phyloP scores from a whole-genome alignment of 192 early-diverging fungal genomes.

The Coemansia sp. region DNA sequence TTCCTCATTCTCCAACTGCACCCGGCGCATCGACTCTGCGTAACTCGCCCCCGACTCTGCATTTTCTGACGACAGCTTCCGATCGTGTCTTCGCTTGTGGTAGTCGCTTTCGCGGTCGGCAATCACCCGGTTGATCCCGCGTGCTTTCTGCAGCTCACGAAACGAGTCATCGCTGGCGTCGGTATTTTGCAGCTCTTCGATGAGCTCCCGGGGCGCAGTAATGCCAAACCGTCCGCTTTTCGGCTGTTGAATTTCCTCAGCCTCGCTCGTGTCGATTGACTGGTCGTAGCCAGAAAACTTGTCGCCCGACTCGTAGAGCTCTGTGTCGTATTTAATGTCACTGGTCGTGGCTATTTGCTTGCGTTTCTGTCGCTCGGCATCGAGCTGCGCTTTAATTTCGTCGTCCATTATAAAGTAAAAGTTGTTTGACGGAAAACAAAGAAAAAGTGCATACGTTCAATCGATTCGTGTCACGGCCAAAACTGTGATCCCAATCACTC shows the following conservation, averaged over 20 bases:
- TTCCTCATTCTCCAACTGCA: conserved; percentile 81
- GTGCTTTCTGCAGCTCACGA: conserved; percentile 52
- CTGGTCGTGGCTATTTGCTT: conserved; percentile 11
- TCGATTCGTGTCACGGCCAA: not conserved
- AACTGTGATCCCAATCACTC: not conserved
- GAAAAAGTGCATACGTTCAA: not conserved
- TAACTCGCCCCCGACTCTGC: conserved; percentile 65
- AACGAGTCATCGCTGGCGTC: conserved; percentile 61
- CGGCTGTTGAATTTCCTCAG: conserved; percentile 41
- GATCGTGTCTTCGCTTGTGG: conserved; percentile 72
- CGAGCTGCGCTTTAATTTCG: conserved; percentile 40
- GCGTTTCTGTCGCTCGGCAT: conserved; percentile 38
- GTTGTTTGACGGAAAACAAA: not conserved
- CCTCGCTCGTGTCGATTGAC: conserved; percentile 40
- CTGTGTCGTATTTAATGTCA: conserved; percentile 64
- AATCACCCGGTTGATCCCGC: conserved; percentile 61
- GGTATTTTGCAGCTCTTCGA: conserved; percentile 62
- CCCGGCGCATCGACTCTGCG: conserved; percentile 81
- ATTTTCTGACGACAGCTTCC: conserved; percentile 80
- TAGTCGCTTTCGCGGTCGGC: conserved; percentile 88
- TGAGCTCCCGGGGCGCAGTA: conserved; percentile 78
- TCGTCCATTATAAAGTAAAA: conserved; percentile 4
- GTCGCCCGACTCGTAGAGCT: conserved; percentile 65
- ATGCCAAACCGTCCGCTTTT: conserved; percentile 61
- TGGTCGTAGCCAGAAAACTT: conserved; percentile 72